Percentiles rank a stretch among this genome's conserved stretches.
Conservation (phyloP, 352 stramenopile genomes). For the Pythium coloratum region DNA sequence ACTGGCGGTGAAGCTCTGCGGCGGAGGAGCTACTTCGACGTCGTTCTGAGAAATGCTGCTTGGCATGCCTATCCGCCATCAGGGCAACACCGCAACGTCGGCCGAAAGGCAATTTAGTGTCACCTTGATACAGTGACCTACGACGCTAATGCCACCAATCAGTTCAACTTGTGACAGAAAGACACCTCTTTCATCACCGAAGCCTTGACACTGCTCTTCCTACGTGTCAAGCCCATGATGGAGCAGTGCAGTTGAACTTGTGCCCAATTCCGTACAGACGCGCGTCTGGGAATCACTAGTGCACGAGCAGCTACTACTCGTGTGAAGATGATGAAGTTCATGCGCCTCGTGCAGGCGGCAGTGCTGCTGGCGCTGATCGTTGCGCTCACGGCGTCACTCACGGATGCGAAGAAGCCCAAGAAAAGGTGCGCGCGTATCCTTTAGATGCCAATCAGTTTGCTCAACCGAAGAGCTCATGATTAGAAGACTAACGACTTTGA, state of each 20-base stretch:
- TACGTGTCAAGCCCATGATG: conserved; percentile 20
- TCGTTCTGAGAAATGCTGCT: conserved; percentile 26
- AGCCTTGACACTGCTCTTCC: conserved; percentile 1
- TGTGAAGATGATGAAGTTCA: conserved; percentile 22
- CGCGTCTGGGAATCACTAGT: background rate
- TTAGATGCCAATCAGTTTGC: background rate
- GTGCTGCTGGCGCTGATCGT: conserved; percentile 38
- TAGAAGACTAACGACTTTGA: background rate
- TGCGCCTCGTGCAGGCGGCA: conserved; percentile 30
- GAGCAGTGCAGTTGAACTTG: conserved; percentile 25
- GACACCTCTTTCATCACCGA: background rate
- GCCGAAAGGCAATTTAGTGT: background rate
- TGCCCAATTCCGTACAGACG: background rate
- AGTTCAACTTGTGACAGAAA: conserved; percentile 1
- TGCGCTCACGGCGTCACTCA: conserved; percentile 18
- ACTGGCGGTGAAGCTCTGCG: background rate
- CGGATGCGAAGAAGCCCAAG: conserved; percentile 33
- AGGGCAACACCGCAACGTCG: conserved; percentile 2
- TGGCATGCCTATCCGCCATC: conserved; percentile 6
- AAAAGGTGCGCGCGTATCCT: conserved; percentile 42
- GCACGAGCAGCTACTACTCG: background rate
- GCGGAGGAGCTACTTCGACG: conserved; percentile 4
- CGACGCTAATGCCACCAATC: conserved; percentile 1
- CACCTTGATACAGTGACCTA: conserved; percentile 3
- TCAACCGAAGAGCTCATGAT: too few species aligned